Base-by-base conservation (phyloP, 1,284 basidiomycete genomes). In the Cystobasidiaceae sp. region DNA sequence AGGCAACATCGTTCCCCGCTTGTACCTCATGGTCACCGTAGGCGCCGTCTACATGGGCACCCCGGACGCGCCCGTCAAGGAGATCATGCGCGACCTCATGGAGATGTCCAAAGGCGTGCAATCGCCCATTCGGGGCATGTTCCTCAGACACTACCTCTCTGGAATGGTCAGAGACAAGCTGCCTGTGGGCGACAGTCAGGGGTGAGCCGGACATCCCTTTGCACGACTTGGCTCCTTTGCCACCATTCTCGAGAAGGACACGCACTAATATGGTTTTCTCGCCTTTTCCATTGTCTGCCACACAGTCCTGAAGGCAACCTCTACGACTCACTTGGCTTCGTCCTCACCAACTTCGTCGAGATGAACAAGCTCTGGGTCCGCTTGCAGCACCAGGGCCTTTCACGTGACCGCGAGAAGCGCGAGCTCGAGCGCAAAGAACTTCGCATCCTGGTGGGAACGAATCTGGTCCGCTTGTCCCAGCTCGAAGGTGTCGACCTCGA, bases 61-160 rank as follows among this genome's bases (percentile, higher is more conserved):
- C 46, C 85, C 90, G 1, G 92, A 94, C 63, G 91, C 92, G 6
- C 93, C 93, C 5, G 86, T 96, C 66, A 93, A 92, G 81, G 92
- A 97, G 79, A 91, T 97, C 71, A 97, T 96, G 93, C 96, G 94
- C 82, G 93, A 97, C 78, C 94, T 97, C 92, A 88, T 97, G 86
- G 93, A 97, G 77, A 97, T 97, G 93, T 91, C 90, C 30, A 82
- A 92, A 37, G 93, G 93, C 67, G 90, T 96, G 4, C 82, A 97
- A 70, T 91, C 96, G 76, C 93, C 93, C 17, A 92, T 91, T 45
- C 82, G 93, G 55, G 93, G 93, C 30, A 79, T 97, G 39, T 97
- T 97, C 78, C 80, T 97, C 41, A 83, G 93, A 17, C 93, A 97
- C 76, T 97, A 97, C 77, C 84, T 97, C 33, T 91, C 88, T 68